Evolutionary conservation across 75 land plant species (phyloP), one percentile per base, ranked within the genome.

Genomic region (Cunninghamia lanceolata): DNA sequence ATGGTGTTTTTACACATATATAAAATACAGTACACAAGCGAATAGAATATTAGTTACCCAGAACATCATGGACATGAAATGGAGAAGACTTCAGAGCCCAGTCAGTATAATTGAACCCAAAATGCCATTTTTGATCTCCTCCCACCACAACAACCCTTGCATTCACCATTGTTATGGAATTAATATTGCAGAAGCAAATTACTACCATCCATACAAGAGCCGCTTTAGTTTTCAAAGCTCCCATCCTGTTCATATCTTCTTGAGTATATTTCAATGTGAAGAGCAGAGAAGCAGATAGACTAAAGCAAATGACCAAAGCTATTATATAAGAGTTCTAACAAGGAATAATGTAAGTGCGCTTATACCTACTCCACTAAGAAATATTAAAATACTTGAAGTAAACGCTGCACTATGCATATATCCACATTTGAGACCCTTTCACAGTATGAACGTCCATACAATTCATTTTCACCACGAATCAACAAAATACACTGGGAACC

Each of bases 51-150:
- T 16, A 79, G 73, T 77, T 53, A 94, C 96, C 94, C 28, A 94
- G 79, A 40, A 86, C 82, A 66, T 94, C 96, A 32, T 88, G 83
- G 1, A 86, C 21, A 84, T 86, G 88, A 47, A 93, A 94, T 35
- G 94, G 94, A 14, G 86, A 90, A 39, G 79, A 66, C 30, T 87
- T 89, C 54, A 84, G 19, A 47, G 94, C 94, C 96, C 96, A 94
- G 19, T 87, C 91, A 3, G 89, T 68, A 77, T 94, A 94, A 82
- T 91, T 93, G 83, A 87, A 85, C 21, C 94, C 94, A 34, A 90
- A 92, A 52, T 40, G 85, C 96, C 96, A 94, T 30, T 88, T 83
- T 0, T 86, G 77, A 13, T 87, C 68, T 3, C 93, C 96, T n/a
- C 95, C 95, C 0, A 87, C 88, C 8, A 93, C 92, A 14, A 91